Evolutionary conservation across 768 basidiomycete genomes (phyloP).

Genomic region (Crassisporium funariophilum): DNA sequence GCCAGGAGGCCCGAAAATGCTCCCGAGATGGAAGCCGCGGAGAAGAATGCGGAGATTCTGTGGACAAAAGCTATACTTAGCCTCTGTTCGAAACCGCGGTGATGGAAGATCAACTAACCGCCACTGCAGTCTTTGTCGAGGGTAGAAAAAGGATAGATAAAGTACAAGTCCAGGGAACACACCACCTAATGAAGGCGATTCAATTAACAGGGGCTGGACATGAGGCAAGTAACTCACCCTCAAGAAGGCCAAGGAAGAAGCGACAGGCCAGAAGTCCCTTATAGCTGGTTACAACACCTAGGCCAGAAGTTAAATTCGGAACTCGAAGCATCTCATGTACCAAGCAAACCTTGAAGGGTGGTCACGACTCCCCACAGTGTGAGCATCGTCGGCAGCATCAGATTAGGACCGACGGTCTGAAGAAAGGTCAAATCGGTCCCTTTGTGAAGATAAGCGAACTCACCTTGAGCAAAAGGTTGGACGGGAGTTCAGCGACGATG

Average conservation of each 20-base stretch:
- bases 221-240: slow-evolving; percentile 30
- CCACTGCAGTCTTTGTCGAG: slow-evolving; percentile 51
- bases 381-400: slow-evolving; percentile 62
- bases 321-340: background rate
- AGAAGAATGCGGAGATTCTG: slow-evolving; percentile 51
- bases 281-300: slow-evolving; percentile 51
- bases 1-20: slow-evolving; percentile 74
- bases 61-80: slow-evolving; percentile 27
- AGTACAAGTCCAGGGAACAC: slow-evolving; percentile 60
- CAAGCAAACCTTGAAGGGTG: slow-evolving; percentile 53
- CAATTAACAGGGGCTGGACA: background rate
- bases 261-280: slow-evolving; percentile 46
- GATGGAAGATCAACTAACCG: slow-evolving; percentile 33
- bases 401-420: slow-evolving; percentile 55
- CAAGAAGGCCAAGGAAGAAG: slow-evolving; percentile 55
- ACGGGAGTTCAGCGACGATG: slow-evolving; percentile 60
- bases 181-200: slow-evolving; percentile 40
- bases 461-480: slow-evolving; percentile 60
- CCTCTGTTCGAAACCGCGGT: background rate
- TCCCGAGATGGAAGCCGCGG: slow-evolving; percentile 58
- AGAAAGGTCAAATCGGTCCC: background rate
- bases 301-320: background rate
- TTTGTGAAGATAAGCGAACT: slow-evolving; percentile 5
- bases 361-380: slow-evolving; percentile 70
- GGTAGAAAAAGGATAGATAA: slow-evolving; percentile 59